Evolutionary conservation across 495 filamentous ascomycete species (phyloP), one percentile per base, ranked within the genome.

Genomic region (Bacidia rubella): DNA sequence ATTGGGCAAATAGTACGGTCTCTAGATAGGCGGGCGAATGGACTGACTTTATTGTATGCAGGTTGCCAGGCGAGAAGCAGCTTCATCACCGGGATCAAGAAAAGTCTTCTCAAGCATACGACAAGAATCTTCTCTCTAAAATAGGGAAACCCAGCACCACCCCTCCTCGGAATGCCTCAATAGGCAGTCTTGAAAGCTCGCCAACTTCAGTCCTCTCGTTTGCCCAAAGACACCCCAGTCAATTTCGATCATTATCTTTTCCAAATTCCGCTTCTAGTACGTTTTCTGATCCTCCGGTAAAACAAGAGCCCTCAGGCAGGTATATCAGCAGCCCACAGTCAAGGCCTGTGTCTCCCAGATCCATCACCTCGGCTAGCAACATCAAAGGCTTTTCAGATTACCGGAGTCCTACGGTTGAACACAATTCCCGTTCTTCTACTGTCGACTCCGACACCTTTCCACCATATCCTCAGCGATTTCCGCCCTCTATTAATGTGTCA

Each of bases 51-150:
- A 25, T 41, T 41, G 43, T 40, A 38, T 65, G 24, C 68, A 83
- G 71, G 68, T 71, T 80, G 53, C 76, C 75, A 49, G 76, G 78
- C 46, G 79, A 82, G 61, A 69, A 65, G 41, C 73, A 79, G 43
- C 68, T 81, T 39, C 79, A 76, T 45, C 69, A 74, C 54, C 64
- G 71, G 42, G 72, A 77, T 48, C 66, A 80, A 29, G 73, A 76
- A 62, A 78, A 74, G 53, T 78, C 76, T 7, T 82, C 77, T 15
- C 79, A 85, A 58, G 78, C 78, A 24, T 92, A 92, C 60, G 88
- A 93, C 58, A 82, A 82, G 62, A 81, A 83, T 53, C 68, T 90
- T 48, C 66, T 92, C 23, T 86, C 85, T 43, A 90, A 85, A 62
- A 81, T 80, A 70, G 70, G 85, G 68, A 75, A 80, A 67, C 63